A percentile compares a stretch with the other conserved stretches of the same genome.
Evolutionary conservation across 768 basidiomycete genomes (phyloP).

Genomic region (Lactarius hatsudake): DNA sequence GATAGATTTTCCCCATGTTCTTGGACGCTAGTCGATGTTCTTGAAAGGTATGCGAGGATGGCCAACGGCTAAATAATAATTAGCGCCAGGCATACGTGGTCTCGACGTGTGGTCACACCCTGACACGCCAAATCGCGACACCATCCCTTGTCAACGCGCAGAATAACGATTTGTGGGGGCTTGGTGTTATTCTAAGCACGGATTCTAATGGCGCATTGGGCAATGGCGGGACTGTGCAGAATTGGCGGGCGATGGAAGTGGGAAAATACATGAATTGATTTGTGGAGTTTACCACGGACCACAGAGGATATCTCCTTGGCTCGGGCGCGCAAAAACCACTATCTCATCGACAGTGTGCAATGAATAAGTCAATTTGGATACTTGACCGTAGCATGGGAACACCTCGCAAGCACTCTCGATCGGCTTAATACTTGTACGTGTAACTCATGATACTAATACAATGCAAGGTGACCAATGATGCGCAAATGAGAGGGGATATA

Average conservation of each 20-base stretch:
- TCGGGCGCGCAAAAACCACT: background rate
- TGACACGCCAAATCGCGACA: conserved; percentile 78
- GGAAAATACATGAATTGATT: conserved; percentile 72
- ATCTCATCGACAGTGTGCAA: background rate
- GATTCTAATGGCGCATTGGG: conserved; percentile 59
- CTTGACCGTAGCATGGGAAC: background rate
- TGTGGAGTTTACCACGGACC: background rate
- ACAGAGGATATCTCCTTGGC: background rate
- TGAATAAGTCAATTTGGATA: background rate
- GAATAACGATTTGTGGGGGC: conserved; percentile 75
- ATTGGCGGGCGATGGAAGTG: conserved; percentile 70
- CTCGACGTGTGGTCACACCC: conserved; percentile 46
- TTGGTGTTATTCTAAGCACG: conserved; percentile 57
- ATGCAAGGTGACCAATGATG: conserved; percentile 6
- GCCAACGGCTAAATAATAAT: conserved; percentile 57
- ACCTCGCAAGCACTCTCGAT: background rate
- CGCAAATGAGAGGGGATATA: conserved; percentile 15
- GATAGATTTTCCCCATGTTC: conserved; percentile 81
- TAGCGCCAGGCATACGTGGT: conserved; percentile 16
- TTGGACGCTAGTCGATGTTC: conserved; percentile 71
- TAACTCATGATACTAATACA: conserved; percentile 23
- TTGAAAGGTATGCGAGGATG: conserved; percentile 66
- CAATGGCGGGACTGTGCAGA: conserved; percentile 67
- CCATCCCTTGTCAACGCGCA: conserved; percentile 68
- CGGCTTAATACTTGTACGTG: conserved; percentile 7